phyloP scores from a whole-genome alignment of 1,284 basidiomycete species.

The Trichosporon sp. region DNA sequence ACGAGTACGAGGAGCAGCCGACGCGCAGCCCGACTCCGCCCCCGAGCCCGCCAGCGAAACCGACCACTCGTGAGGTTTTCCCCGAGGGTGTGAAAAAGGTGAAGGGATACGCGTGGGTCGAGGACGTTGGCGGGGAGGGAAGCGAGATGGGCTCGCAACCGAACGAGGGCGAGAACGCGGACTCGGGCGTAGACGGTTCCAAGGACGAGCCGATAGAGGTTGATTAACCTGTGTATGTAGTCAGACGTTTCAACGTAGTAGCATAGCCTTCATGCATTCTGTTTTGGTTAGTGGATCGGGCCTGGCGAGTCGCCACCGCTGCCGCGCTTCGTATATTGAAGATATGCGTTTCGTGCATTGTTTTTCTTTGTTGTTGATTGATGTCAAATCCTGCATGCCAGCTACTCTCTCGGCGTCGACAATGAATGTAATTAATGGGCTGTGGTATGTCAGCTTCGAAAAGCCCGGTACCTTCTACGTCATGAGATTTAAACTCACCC shows the following conservation, averaged over 20 bases:
- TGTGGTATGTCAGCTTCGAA: slow-evolving; percentile 29
- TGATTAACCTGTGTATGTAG: slow-evolving; percentile 21
- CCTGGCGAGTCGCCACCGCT: background rate
- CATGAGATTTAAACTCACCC: slow-evolving; percentile 42
- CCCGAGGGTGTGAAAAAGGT: slow-evolving; percentile 27
- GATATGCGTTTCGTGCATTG: background rate
- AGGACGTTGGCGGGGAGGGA: slow-evolving; percentile 15
- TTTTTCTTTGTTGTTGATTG: slow-evolving; percentile 8
- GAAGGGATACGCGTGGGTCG: slow-evolving; percentile 36
- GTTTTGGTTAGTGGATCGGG: background rate
- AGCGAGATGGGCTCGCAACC: background rate
- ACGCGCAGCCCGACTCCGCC: slow-evolving; percentile 9
- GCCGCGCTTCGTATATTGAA: background rate
- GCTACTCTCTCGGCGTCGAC: slow-evolving; percentile 31
- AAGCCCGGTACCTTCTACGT: slow-evolving; percentile 15
- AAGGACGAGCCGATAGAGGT: slow-evolving; percentile 23
- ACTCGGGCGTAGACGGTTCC: slow-evolving; percentile 20
- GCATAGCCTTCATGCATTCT: slow-evolving; percentile 22
- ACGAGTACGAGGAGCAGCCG: slow-evolving; percentile 16
- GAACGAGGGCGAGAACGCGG: background rate
- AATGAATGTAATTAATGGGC: slow-evolving; percentile 38
- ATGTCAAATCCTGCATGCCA: slow-evolving; percentile 38
- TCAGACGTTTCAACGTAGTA: slow-evolving; percentile 15
- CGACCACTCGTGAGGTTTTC: slow-evolving; percentile 22
- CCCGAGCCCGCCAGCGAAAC: background rate